These are phyloP conservation scores for Aspergillus awamori DNA, from an alignment of 2,329 filamentous ascomycete genomes.

Conservation along the genomic window DNA sequence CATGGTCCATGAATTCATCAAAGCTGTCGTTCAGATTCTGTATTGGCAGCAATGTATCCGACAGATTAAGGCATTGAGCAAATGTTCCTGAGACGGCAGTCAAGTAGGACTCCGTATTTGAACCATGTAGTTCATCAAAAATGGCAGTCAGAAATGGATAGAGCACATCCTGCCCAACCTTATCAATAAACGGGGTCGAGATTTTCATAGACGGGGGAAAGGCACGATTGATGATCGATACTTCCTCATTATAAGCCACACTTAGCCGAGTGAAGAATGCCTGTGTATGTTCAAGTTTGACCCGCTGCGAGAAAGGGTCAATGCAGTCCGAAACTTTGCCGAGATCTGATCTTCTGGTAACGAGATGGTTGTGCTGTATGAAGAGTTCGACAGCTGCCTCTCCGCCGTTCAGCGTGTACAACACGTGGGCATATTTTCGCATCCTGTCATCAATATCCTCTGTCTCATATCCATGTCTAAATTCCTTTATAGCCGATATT, in stretches of 20 bases:
- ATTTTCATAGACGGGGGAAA: conserved; percentile 74
- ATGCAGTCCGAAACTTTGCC: conserved; percentile 82
- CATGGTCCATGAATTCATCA: conserved; percentile 65
- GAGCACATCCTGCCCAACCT: conserved; percentile 78
- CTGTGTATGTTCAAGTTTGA: conserved; percentile 78
- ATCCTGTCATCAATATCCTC: conserved; percentile 88
- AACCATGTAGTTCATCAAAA: conserved; percentile 82
- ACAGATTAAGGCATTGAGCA: conserved; percentile 79
- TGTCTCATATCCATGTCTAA: conserved; percentile 86
- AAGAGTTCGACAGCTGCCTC: conserved; percentile 79
- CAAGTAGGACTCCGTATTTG: conserved; percentile 75
- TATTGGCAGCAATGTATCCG: conserved; percentile 69
- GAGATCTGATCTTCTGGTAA: conserved; percentile 71
- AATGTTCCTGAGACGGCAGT: conserved; percentile 86
- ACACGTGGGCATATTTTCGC: conserved; percentile 83
- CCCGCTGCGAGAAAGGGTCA: conserved; percentile 65
- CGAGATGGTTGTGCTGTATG: conserved; percentile 83
- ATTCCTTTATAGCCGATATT: conserved; percentile 85
- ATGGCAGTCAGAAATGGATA: conserved; percentile 83
- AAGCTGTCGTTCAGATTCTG: conserved; percentile 62
- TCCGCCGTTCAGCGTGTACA: conserved; percentile 80
- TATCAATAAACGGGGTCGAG: conserved; percentile 77
- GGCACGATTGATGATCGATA: conserved; percentile 75
- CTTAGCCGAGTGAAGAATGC: conserved; percentile 77
- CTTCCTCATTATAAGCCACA: conserved; percentile 78